phyloP scores from a whole-genome alignment of 805 yeast species.

The Scheffersomyces spartinae region DNA sequence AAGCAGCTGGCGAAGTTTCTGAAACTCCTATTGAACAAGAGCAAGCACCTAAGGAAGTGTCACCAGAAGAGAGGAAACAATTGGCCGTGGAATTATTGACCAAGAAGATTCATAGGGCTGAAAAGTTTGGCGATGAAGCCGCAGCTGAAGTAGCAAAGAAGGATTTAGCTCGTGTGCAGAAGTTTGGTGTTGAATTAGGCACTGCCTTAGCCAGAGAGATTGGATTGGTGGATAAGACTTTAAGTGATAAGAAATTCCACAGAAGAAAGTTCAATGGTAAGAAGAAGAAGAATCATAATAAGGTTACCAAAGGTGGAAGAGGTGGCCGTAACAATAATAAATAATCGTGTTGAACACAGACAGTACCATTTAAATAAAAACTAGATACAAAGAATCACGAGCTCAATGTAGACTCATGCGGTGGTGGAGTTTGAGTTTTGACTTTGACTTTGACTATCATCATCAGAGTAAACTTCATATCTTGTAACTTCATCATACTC shows the following conservation, averaged over 20 bases:
- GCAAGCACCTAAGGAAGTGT: constrained; percentile 28
- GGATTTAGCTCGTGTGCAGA: constrained; percentile 60
- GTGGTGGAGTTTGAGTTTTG: too few relatives aligned
- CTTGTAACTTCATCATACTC: too few relatives aligned
- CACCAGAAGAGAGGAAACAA: constrained; percentile 62
- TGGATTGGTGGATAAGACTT: constrained; percentile 36
- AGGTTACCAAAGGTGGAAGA: too few relatives aligned
- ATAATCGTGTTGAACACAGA: too few relatives aligned
- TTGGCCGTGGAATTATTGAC: constrained; percentile 56
- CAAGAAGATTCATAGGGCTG: constrained; percentile 59
- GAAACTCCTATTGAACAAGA: constrained; percentile 10
- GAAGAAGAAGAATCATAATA: constrained; percentile 3
- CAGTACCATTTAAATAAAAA: too few relatives aligned
- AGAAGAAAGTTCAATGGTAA: constrained; percentile 4
- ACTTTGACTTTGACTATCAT: too few relatives aligned
- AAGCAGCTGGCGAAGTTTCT: constrained; percentile 4
- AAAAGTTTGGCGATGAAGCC: constrained; percentile 63
- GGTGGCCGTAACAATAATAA: too few relatives aligned
- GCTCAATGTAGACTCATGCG: too few relatives aligned
- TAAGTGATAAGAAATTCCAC: constrained; percentile 11
- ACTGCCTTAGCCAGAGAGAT: constrained; percentile 58
- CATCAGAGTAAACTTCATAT: too few relatives aligned
- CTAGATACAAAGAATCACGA: too few relatives aligned
- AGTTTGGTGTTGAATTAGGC: constrained; percentile 69
- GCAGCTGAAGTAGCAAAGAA: constrained; percentile 43